phyloP scores from a whole-genome alignment of 2,329 filamentous ascomycete genomes.

The Sporothrix protearum region DNA sequence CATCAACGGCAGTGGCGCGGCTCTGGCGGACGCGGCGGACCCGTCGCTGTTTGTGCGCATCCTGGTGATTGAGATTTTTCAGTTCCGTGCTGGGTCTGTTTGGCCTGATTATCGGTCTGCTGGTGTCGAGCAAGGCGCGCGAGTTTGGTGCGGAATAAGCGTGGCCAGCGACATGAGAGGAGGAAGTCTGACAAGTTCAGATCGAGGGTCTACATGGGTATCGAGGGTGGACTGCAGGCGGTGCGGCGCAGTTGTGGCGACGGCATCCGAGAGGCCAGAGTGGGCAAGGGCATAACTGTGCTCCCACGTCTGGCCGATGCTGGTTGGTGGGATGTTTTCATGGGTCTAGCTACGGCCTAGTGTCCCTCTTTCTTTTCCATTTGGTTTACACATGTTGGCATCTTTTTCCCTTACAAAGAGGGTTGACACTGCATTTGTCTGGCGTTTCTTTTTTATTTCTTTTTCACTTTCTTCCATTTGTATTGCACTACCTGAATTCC shows the following conservation, averaged over 20 bases:
- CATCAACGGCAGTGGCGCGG: conserved; percentile 96
- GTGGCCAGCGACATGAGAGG: not conserved
- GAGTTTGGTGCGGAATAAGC: conserved; percentile 58
- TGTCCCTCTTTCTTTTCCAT: not conserved
- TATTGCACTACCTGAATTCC: not conserved
- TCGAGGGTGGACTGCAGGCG: not conserved
- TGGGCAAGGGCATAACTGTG: not conserved
- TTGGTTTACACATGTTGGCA: conserved; percentile 16
- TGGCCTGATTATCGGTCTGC: conserved; percentile 87
- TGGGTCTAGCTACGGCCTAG: not conserved
- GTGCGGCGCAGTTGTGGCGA: not conserved
- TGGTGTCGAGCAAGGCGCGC: conserved; percentile 77
- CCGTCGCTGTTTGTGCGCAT: conserved; percentile 96
- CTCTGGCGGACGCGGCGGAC: conserved; percentile 92
- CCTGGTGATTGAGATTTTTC: conserved; percentile 96
- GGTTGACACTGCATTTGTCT: conserved; percentile 23
- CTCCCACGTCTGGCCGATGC: not conserved
- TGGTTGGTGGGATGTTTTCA: not conserved
- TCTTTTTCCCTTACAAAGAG: conserved; percentile 13
- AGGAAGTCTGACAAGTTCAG: not conserved
- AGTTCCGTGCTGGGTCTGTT: conserved; percentile 96
- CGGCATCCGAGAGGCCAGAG: not conserved
- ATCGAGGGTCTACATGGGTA: no score
- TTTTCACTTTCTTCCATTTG: not conserved
- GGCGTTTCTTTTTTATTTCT: conserved; percentile 18